Percentiles rank a stretch among this genome's conserved stretches.
Evolutionary conservation across 805 yeast species (phyloP).

Genomic region (Ogataea parapolymorpha): DNA sequence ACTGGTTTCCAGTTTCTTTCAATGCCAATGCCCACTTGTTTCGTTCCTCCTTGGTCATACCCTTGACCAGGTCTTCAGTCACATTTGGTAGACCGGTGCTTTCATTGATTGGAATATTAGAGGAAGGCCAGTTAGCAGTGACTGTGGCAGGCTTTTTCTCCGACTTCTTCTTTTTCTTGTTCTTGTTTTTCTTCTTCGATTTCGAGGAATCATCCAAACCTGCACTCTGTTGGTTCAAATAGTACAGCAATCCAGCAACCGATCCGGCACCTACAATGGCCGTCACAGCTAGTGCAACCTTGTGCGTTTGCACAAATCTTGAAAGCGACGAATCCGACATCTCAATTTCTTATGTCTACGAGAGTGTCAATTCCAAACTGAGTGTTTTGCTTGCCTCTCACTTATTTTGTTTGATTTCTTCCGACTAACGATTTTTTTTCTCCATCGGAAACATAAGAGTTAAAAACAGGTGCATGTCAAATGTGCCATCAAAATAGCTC

Average conservation of each 20-base stretch:
- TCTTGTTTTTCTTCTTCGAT: slow-evolving; percentile 36
- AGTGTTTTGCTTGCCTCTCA: slow-evolving; percentile 1
- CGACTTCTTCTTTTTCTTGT: slow-evolving; percentile 42
- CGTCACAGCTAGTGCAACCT: slow-evolving; percentile 46
- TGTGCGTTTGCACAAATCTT: slow-evolving; percentile 47
- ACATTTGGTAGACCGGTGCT: slow-evolving; percentile 57
- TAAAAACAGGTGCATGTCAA: neutral
- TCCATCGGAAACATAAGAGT: slow-evolving; percentile 4
- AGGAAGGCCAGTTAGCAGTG: slow-evolving; percentile 17
- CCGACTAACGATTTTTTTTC: slow-evolving; percentile 8
- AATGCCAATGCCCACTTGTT: slow-evolving; percentile 67
- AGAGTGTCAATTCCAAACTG: neutral
- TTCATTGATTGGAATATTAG: slow-evolving; percentile 47
- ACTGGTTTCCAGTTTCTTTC: slow-evolving; percentile 86
- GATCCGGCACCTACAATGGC: slow-evolving; percentile 51
- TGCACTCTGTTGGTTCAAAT: slow-evolving; percentile 33
- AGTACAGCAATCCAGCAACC: slow-evolving; percentile 44
- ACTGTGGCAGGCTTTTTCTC: slow-evolving; percentile 32
- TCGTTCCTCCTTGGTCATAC: slow-evolving; percentile 49
- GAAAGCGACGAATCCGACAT: slow-evolving; percentile 24
- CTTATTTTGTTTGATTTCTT: slow-evolving; percentile 4
- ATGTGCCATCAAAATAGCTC: slow-evolving; percentile 1
- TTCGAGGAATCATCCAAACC: slow-evolving; percentile 16
- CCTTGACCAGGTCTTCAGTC: slow-evolving; percentile 41
- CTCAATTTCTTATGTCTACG: neutral